Evolutionary conservation across 176 grass and related monocot species (phyloP).

Genomic region (Hsuehochloa calcarea): DNA sequence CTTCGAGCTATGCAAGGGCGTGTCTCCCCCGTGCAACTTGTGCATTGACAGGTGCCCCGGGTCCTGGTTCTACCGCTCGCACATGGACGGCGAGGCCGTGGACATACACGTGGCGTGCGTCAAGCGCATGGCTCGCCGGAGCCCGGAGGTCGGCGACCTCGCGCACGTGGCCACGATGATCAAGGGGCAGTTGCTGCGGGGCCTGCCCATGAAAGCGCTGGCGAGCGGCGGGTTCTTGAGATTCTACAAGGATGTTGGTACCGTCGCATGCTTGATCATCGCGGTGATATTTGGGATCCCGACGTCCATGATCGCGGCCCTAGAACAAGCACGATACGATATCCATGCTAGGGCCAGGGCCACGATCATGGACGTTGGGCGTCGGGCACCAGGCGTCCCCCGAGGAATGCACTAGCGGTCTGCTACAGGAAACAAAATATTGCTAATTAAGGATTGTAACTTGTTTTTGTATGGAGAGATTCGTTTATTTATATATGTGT

Average conservation of each 20-base stretch:
- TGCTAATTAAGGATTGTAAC: too few species aligned
- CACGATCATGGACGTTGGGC: too few species aligned
- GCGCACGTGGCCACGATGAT: neutral
- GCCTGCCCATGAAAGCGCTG: neutral
- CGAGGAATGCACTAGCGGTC: too few species aligned
- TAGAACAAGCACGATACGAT: neutral
- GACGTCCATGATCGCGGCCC: neutral
- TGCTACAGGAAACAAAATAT: too few species aligned
- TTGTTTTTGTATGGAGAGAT: too few species aligned
- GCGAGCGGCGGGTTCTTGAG: neutral
- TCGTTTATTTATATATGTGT: too few species aligned
- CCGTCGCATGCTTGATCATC: neutral
- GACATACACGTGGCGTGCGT: constrained; percentile 32
- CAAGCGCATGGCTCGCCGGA: neutral
- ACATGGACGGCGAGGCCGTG: neutral
- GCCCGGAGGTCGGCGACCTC: neutral
- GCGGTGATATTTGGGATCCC: constrained; percentile 17
- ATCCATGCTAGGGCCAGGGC: too few species aligned
- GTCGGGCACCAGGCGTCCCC: too few species aligned
- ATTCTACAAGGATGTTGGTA: neutral
- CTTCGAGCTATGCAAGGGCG: neutral
- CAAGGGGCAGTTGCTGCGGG: neutral
- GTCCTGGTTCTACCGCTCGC: constrained; percentile 23
- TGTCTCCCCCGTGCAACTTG: neutral
- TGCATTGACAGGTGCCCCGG: neutral